Evolutionary conservation across 306 rosid genomes (phyloP), one percentile per base, ranked within the genome.

Genomic region (Datisca glomerata): DNA sequence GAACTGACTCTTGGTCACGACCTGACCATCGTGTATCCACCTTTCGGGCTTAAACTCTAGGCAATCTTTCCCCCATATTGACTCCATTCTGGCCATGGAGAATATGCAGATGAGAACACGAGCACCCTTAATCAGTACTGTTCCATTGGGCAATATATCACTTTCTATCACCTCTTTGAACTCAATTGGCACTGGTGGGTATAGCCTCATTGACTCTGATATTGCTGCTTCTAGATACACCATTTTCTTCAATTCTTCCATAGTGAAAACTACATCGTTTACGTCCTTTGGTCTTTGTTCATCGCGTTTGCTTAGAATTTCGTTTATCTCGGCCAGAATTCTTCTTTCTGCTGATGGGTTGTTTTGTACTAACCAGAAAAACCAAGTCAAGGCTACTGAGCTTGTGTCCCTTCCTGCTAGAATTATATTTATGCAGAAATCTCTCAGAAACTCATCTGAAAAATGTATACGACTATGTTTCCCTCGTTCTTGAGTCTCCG

Each of bases 371-470:
- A 69, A 45, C 81, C 76, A 69, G 63, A 74, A 69, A 19, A 74
- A 69, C 81, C 81, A 74, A 4, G 65, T 27, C 44, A 74, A 34
- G 20, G 64, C 81, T 10, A 69, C 67, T 5, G 81, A 74, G 45
- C 61, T 63, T 25, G 75, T 51, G 63, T 73, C 81, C 24, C 76
- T 49, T 4, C 81, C 76, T n/a, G 76, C 70, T 41, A 74, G 44
- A 11, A 69, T 60, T 35, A 69, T 53, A 50, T 57, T 74, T 33
- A 69, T 45, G 44, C 63, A 60, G 34, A 74, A 64, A 45, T 69
- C 81, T 12, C 45, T 54, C 3, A 65, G 23, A 43, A 56, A 41
- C 63, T 45, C 41, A 43, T 68, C 46, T 3, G 61, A 34, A 19
- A 47, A 68, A 10, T 27, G 18, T 6, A 3, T 35, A 5, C 45